Evolutionary conservation across 208 protist species (phyloP).

Genomic region (Acanthamoeba rhysodes): DNA sequence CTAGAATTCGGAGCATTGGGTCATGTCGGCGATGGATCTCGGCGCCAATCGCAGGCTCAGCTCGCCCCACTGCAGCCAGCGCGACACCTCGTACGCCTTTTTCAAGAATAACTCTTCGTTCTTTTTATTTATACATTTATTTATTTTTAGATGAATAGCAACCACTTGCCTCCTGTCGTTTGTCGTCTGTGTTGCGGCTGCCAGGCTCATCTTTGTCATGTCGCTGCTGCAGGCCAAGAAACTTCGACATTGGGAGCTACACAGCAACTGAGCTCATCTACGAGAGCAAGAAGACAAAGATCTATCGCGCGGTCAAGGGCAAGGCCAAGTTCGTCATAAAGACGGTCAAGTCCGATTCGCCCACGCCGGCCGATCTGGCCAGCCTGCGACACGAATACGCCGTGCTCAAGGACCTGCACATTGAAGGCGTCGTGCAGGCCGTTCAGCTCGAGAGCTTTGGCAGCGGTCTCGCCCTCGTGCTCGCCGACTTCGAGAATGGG

Average conservation of each 20-base stretch:
- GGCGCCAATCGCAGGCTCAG: too few relatives aligned
- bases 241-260: neutral
- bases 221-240: too few relatives aligned
- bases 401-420: slow-evolving; percentile 58
- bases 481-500: neutral
- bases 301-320: neutral
- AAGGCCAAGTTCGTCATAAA: neutral
- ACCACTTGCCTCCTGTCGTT: too few relatives aligned
- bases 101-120: too few relatives aligned
- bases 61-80: too few relatives aligned
- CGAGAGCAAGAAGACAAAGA: neutral
- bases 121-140: too few relatives aligned
- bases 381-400: slow-evolving; percentile 44
- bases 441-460: slow-evolving; percentile 22
- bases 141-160: too few relatives aligned
- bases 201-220: too few relatives aligned
- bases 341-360: neutral
- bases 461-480: slow-evolving; percentile 53
- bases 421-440: slow-evolving; percentile 59
- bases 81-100: too few relatives aligned
- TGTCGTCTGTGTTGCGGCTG: too few relatives aligned
- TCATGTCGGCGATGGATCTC: too few relatives aligned
- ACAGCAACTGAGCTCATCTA: neutral
- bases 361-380: neutral
- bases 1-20: too few relatives aligned